These are phyloP conservation scores for Phytophthora vignae DNA, from an alignment of 352 stramenopile species.

Conservation along the genomic window DNA sequence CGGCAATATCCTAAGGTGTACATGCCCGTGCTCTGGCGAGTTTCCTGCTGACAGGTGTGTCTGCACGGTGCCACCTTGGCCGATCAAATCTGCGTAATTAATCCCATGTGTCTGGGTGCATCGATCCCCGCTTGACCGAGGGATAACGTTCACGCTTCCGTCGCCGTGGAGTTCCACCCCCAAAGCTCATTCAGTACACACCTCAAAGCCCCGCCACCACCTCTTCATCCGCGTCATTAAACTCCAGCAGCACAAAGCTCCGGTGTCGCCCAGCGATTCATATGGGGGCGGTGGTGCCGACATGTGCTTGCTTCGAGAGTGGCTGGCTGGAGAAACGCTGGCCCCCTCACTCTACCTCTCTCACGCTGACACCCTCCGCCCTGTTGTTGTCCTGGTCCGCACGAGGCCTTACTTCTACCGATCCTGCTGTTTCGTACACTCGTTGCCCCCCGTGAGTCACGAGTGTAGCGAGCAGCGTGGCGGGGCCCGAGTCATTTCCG, in stretches of 20 bases:
- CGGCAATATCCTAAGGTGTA: constrained; percentile 2
- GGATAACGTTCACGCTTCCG: not conserved
- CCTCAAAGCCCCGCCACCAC: not conserved
- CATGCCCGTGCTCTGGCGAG: constrained; percentile 6
- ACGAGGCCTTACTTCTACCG: constrained; percentile 32
- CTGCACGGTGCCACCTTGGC: constrained; percentile 24
- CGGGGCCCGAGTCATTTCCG: constrained; percentile 18
- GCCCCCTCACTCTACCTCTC: constrained; percentile 19
- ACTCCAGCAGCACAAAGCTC: not conserved
- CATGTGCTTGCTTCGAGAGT: constrained; percentile 39
- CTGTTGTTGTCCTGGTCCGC: constrained; percentile 30
- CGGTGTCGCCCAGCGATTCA: constrained; percentile 18
- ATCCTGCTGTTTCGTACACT: constrained; percentile 37
- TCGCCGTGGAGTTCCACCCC: not conserved
- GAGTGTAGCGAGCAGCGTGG: constrained; percentile 12
- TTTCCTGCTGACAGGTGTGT: constrained; percentile 2
- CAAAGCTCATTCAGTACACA: constrained; percentile 1
- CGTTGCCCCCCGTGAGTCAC: constrained; percentile 26
- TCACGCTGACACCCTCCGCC: constrained; percentile 24
- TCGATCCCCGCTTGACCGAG: constrained; percentile 18
- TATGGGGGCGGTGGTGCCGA: constrained; percentile 16
- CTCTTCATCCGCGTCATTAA: not conserved
- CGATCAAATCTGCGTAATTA: constrained; percentile 34
- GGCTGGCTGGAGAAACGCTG: constrained; percentile 12
- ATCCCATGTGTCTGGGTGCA: constrained; percentile 39